Evolutionary conservation across 148 eudicot genomes (phyloP).

Genomic region (Vaccinium macrocarpon): DNA sequence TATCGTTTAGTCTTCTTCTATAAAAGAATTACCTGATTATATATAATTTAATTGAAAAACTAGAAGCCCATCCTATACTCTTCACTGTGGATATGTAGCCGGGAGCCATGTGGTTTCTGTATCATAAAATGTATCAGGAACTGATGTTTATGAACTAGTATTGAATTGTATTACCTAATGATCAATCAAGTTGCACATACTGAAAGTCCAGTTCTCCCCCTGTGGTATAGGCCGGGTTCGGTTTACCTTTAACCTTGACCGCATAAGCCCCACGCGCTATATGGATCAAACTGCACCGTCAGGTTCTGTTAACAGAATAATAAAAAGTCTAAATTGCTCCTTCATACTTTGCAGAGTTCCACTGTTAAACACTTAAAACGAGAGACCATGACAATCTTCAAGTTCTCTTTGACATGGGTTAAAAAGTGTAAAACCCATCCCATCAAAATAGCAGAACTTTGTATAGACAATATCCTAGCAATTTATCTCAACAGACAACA

Average conservation of each 20-base stretch:
- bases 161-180: not conserved
- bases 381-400: too few relatives aligned
- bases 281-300: not conserved
- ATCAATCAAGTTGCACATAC: not conserved
- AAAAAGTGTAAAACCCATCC: too few relatives aligned
- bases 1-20: not conserved
- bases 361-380: too few relatives aligned
- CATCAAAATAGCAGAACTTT: too few relatives aligned
- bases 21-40: not conserved
- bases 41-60: not conserved
- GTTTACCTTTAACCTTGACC: not conserved
- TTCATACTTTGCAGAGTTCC: not conserved
- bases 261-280: not conserved
- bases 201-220: not conserved
- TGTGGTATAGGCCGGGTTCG: not conserved
- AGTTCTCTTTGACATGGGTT: too few relatives aligned
- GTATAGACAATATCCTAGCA: too few relatives aligned
- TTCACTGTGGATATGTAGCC: not conserved
- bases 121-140: not conserved
- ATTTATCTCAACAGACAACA: too few relatives aligned
- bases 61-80: not conserved
- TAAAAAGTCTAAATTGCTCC: not conserved
- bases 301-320: not conserved
- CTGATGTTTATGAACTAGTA: not conserved
- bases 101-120: not conserved